Evolutionary conservation across 148 eudicot species (phyloP), one percentile per base, ranked within the genome.

Genomic region (Bassia scoparia): DNA sequence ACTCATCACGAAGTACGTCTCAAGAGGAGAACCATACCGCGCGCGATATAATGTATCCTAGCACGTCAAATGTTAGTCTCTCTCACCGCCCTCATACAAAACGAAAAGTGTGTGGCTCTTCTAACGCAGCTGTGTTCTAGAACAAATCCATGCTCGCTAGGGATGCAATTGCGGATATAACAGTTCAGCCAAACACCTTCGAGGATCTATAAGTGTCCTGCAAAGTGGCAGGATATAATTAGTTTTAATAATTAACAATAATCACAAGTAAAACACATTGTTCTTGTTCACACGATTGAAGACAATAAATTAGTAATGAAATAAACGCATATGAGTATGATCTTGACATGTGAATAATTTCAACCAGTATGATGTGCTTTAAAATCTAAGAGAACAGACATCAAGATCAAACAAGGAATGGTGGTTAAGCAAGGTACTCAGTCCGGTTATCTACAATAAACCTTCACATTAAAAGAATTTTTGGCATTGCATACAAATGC

Each of bases 151-250:
- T n/a, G n/a, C n/a, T n/a, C n/a, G n/a, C n/a, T n/a, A n/a, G 91
- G 98, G 75, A 95, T 95, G 83, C 98, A 91, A n/a, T n/a, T n/a
- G 84, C 82, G 96, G 68, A 95, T n/a, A 95, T 78, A 91, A 97
- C 98, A 95, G 91, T 81, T 95, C 98, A 80, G 97, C 98, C 89
- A 95, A 79, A 62, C 98, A 71, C 98, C 98, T 82, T 95, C 98
- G 67, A 95, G n/a, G 96, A 83, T 95, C 98, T 74, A 95, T 91
- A 68, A 95, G 97, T 73, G 91, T 97, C 98, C 91, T n/a, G n/a
- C n/a, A n/a, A n/a, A n/a, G n/a, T n/a, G n/a, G n/a, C n/a, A n/a
- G n/a, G n/a, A 79, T 80, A 75, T 27, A 79, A 68, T 21, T 61
- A 69, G 58, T 61, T 55, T 20, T 29, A 53, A 60, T 17, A 50